Evolutionary conservation across 1,284 basidiomycete genomes (phyloP).

Genomic region (Boletus mariae): DNA sequence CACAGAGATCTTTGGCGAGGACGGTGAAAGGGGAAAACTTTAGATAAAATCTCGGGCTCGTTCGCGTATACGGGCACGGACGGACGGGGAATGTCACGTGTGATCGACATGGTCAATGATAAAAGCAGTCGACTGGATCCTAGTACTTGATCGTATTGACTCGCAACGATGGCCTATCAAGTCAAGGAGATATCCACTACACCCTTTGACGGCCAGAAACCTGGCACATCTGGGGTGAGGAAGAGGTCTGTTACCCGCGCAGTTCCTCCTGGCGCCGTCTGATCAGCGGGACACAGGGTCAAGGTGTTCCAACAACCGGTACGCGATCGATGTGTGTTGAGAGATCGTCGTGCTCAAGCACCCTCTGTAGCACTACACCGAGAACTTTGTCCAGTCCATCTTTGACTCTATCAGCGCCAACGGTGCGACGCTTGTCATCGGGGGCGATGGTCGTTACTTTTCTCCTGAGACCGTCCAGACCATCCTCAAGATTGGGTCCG

Average conservation of each 20-base stretch:
- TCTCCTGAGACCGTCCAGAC: slow-evolving; percentile 86
- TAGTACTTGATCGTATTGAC: not conserved
- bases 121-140: slow-evolving; percentile 10
- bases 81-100: slow-evolving; percentile 25
- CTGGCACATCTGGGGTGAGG: slow-evolving; percentile 90
- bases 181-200: slow-evolving; percentile 68
- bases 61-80: not conserved
- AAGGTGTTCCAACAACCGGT: slow-evolving; percentile 92
- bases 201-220: slow-evolving; percentile 88
- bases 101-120: not conserved
- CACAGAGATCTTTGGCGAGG: slow-evolving; percentile 64
- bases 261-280: slow-evolving; percentile 2
- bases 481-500: slow-evolving; percentile 89
- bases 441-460: slow-evolving; percentile 96
- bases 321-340: slow-evolving; percentile 22
- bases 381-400: slow-evolving; percentile 97
- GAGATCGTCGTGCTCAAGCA: slow-evolving; percentile 11
- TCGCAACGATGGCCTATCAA: slow-evolving; percentile 39
- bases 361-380: slow-evolving; percentile 82
- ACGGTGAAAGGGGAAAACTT: slow-evolving; percentile 35
- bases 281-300: slow-evolving; percentile 51
- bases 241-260: slow-evolving; percentile 61
- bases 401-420: slow-evolving; percentile 85
- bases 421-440: slow-evolving; percentile 89
- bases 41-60: slow-evolving; percentile 19